These are phyloP conservation scores for Alternaria brassicicola DNA, from an alignment of 2,329 filamentous ascomycete genomes.

Conservation along the genomic window DNA sequence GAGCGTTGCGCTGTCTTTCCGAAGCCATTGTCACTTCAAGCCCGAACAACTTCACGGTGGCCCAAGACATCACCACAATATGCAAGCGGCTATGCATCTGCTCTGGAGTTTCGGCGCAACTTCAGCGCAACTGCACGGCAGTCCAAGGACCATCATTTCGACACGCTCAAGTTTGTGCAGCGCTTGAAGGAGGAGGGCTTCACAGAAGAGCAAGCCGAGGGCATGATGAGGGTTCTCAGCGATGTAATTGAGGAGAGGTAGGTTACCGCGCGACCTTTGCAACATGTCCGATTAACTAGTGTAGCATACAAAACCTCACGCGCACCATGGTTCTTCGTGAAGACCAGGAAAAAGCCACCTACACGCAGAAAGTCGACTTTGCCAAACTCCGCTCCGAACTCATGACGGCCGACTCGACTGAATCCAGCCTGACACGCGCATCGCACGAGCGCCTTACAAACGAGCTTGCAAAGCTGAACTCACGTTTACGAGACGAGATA, in stretches of 20 bases:
- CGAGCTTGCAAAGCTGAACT: slow-evolving; percentile 92
- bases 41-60: slow-evolving; percentile 9
- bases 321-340: slow-evolving; percentile 97
- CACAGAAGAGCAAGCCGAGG: slow-evolving; percentile 90
- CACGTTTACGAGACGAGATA: slow-evolving; percentile 88
- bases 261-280: slow-evolving; percentile 8
- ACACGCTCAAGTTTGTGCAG: slow-evolving; percentile 97
- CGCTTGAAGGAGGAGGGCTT: slow-evolving; percentile 88
- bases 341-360: slow-evolving; percentile 80
- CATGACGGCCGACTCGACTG: slow-evolving; percentile 87
- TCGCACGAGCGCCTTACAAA: slow-evolving; percentile 93
- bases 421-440: slow-evolving; percentile 84
- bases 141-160: slow-evolving; percentile 88
- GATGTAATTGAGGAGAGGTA: slow-evolving; percentile 96
- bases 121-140: slow-evolving; percentile 72
- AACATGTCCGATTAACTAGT: slow-evolving; percentile 1
- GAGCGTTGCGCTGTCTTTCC: slow-evolving; percentile 18
- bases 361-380: slow-evolving; percentile 93
- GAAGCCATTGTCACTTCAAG: slow-evolving; percentile 13
- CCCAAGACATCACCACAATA: slow-evolving; percentile 10
- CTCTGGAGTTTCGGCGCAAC: slow-evolving; percentile 27
- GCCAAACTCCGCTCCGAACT: slow-evolving; percentile 95
- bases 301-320: slow-evolving; percentile 91
- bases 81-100: slow-evolving; percentile 7
- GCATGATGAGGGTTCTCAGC: slow-evolving; percentile 98